Base-by-base conservation (phyloP, 176 grass and related monocot genomes). In the Bromus sterilis region DNA sequence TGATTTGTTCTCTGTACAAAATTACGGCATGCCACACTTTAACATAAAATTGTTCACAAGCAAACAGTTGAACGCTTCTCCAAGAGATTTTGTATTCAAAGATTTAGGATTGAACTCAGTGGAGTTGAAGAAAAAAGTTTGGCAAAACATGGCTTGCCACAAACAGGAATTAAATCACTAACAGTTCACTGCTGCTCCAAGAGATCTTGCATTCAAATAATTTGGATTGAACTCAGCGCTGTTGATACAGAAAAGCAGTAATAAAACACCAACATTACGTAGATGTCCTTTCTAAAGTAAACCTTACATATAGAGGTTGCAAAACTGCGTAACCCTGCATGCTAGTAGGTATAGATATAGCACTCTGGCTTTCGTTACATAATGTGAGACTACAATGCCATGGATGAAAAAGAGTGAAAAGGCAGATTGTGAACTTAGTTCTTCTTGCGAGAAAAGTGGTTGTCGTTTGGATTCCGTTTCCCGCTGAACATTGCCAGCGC, bases 401-500 rank as follows among this genome's bases (percentile, higher is more conserved):
- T 70, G 26, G 5, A 21, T 41, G 13, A 14, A 26, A 72, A 55
- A 46, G 30, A 79, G 11, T 9, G 58, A 2, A 44, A 48, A n/a
- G 29, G 8, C 26, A 29, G 6, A 3, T 11, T 5, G 13, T 18
- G 10, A 61, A 44, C 42, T 81, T 77, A 99, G 51, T 58, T 77
- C 82, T 87, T 95, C 74, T 79, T 90, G 18, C 93, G 91, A 82
- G 90, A 91, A 56, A 95, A 99, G 82, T 99, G 96, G 51, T 99
- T 99, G 76, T 99, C 96, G 39, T 99, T 95, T 10, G 96, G 96
- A 79, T 99, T 99, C 83, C 87, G 89, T 59, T 88, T 99, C 61
- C 96, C 96, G 62, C 96, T 84, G 49, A 95, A 99, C 85, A 99
- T 82, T 1, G 96, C 71, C 16, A 93, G 85, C 26, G 93, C 91